phyloP scores from a whole-genome alignment of 805 yeast genomes.

The Sungouiozyma ichnusensis region DNA sequence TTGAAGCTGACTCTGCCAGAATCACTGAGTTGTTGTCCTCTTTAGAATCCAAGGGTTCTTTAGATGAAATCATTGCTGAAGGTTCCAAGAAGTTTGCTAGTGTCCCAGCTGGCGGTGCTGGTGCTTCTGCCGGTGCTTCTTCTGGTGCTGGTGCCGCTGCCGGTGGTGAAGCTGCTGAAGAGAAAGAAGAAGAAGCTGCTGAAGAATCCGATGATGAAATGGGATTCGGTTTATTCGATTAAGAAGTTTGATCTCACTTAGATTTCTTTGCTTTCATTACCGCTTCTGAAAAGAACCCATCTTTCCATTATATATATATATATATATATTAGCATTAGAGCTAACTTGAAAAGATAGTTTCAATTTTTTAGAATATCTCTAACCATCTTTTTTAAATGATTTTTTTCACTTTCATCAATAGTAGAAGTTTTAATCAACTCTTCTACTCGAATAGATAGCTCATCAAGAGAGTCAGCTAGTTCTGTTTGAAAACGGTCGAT shows the following conservation, averaged over 20 bases:
- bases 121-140: constrained; percentile 34
- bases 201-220: constrained; percentile 69
- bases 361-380: not conserved
- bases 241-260: constrained; percentile 25
- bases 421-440: constrained; percentile 11
- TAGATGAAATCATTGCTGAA: constrained; percentile 53
- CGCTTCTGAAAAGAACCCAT: not conserved
- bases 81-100: constrained; percentile 43
- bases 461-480: constrained; percentile 8
- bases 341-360: not conserved
- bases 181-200: constrained; percentile 50
- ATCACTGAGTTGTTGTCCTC: constrained; percentile 61
- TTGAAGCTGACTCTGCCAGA: constrained; percentile 72
- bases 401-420: not conserved
- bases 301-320: constrained; percentile 3
- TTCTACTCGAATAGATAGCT: constrained; percentile 11
- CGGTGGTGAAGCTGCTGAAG: constrained; percentile 42
- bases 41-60: constrained; percentile 69
- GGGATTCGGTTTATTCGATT: constrained; percentile 92
- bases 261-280: not conserved
- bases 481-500: constrained; percentile 6
- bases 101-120: constrained; percentile 33
- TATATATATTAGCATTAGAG: constrained; percentile 4
- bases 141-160: constrained; percentile 39
- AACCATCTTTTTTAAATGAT: constrained; percentile 1